Conservation (phyloP, 495 filamentous ascomycete genomes). For the Penicillium salamii region DNA sequence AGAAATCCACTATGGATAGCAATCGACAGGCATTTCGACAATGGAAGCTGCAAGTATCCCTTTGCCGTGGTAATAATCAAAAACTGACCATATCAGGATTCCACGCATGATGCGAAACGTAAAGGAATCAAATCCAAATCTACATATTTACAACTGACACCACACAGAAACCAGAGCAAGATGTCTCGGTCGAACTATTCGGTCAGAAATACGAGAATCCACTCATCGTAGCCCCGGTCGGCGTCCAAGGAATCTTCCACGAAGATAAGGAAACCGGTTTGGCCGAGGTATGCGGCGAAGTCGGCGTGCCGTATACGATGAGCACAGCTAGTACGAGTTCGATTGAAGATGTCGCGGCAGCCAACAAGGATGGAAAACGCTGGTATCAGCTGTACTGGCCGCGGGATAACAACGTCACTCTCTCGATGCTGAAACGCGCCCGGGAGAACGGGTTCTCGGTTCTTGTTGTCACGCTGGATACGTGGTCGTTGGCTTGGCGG, state of each 20-base stretch:
- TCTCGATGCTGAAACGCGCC: constrained; percentile 59
- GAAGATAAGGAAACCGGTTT: constrained; percentile 51
- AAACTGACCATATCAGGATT: constrained; percentile 21
- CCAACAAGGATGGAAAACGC: constrained; percentile 36
- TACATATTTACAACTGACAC: background rate
- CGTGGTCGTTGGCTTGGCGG: constrained; percentile 49
- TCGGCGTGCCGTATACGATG: constrained; percentile 55
- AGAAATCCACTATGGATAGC: constrained; percentile 62
- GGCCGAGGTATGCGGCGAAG: constrained; percentile 50
- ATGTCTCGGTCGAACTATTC: constrained; percentile 55
- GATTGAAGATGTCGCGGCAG: constrained; percentile 53
- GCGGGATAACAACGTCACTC: constrained; percentile 54
- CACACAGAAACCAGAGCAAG: constrained; percentile 39
- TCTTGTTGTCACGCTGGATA: constrained; percentile 45
- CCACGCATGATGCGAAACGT: constrained; percentile 42
- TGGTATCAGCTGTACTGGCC: constrained; percentile 76
- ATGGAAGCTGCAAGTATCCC: constrained; percentile 52
- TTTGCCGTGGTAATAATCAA: background rate
- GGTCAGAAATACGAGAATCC: constrained; percentile 51
- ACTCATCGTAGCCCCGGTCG: constrained; percentile 57
- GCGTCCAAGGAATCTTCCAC: constrained; percentile 59
- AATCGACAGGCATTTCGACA: constrained; percentile 64
- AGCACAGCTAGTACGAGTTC: constrained; percentile 54
- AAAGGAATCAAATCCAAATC: constrained; percentile 7
- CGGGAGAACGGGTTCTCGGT: constrained; percentile 48